These are phyloP conservation scores for Colletotrichum ledebouriae DNA, from an alignment of 2,329 filamentous ascomycete genomes.

Conservation along the genomic window DNA sequence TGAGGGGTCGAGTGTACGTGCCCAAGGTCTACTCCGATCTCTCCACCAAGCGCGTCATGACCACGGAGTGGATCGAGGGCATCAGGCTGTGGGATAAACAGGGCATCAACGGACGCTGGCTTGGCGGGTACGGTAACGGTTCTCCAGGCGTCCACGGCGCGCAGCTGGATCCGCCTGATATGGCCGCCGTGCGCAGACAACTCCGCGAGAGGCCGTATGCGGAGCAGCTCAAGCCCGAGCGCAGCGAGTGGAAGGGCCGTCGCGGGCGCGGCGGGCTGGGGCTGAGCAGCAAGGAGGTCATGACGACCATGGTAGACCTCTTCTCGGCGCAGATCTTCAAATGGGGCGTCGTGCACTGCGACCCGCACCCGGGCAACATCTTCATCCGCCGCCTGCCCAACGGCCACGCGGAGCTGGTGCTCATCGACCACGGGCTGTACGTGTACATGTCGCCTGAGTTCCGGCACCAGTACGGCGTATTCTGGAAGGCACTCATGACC, in stretches of 20 bases:
- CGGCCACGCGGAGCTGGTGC: slow-evolving; percentile 88
- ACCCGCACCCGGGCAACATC: slow-evolving; percentile 97
- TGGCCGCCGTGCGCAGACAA: slow-evolving; percentile 59
- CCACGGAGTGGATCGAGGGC: slow-evolving; percentile 98
- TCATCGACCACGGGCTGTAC: slow-evolving; percentile 98
- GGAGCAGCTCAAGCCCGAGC: slow-evolving; percentile 81
- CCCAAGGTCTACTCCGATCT: slow-evolving; percentile 87
- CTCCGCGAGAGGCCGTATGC: slow-evolving; percentile 65
- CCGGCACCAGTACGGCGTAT: slow-evolving; percentile 85
- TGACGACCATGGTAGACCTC: slow-evolving; percentile 96
- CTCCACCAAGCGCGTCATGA: slow-evolving; percentile 86
- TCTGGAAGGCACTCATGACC: slow-evolving; percentile 95
- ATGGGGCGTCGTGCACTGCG: slow-evolving; percentile 95
- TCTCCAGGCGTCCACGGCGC: slow-evolving; percentile 82
- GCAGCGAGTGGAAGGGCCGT: slow-evolving; percentile 81
- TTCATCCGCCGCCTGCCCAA: slow-evolving; percentile 89
- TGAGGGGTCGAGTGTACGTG: slow-evolving; percentile 88
- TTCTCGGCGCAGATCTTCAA: slow-evolving; percentile 99
- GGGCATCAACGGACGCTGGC: slow-evolving; percentile 81
- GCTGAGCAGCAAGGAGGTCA: slow-evolving; percentile 85
- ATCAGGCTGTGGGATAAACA: slow-evolving; percentile 93
- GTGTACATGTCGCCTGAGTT: slow-evolving; percentile 89
- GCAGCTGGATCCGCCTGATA: slow-evolving; percentile 66
- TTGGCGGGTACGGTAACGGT: slow-evolving; percentile 80
- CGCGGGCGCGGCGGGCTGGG: slow-evolving; percentile 85